phyloP scores from a whole-genome alignment of 352 stramenopile genomes.

The Globisporangium irregulare region DNA sequence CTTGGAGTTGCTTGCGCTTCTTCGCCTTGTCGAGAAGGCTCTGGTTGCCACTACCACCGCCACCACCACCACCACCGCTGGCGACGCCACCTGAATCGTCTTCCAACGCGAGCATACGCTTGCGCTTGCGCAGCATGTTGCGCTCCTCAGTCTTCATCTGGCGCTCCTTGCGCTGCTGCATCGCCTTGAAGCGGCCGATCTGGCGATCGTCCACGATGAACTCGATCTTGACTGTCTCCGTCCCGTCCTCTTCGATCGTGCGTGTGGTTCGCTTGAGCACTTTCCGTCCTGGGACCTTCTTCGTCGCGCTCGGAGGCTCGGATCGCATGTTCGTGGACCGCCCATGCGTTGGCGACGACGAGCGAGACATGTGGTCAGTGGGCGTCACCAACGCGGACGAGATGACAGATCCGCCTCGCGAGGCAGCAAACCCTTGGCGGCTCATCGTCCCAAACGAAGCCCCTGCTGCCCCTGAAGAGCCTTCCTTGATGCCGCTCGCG shows the following conservation, averaged over 20 bases:
- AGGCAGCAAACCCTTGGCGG: conserved; percentile 30
- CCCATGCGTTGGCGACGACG: conserved; percentile 59
- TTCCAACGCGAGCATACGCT: conserved; percentile 71
- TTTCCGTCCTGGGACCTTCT: conserved; percentile 44
- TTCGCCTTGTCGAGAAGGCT: conserved; percentile 69
- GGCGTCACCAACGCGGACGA: conserved; percentile 67
- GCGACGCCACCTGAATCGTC: conserved; percentile 27
- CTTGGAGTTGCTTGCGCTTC: conserved; percentile 78
- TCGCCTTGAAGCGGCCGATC: conserved; percentile 68
- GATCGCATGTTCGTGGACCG: conserved; percentile 11
- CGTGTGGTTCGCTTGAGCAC: conserved; percentile 74
- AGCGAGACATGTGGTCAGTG: conserved; percentile 60
- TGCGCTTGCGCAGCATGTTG: conserved; percentile 74
- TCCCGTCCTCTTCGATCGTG: conserved; percentile 78
- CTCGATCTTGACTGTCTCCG: conserved; percentile 71
- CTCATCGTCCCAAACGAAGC: conserved; percentile 27
- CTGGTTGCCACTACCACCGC: background rate
- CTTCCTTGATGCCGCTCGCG: conserved; percentile 70
- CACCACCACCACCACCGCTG: no score
- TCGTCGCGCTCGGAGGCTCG: conserved; percentile 28
- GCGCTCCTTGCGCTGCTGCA: conserved; percentile 72
- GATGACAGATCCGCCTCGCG: conserved; percentile 50
- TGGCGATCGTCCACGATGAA: conserved; percentile 78
- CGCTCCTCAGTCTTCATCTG: conserved; percentile 69
- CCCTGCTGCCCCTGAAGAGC: conserved; percentile 7